Conservation (phyloP, 345 rosid genomes). For the Draba incana region DNA sequence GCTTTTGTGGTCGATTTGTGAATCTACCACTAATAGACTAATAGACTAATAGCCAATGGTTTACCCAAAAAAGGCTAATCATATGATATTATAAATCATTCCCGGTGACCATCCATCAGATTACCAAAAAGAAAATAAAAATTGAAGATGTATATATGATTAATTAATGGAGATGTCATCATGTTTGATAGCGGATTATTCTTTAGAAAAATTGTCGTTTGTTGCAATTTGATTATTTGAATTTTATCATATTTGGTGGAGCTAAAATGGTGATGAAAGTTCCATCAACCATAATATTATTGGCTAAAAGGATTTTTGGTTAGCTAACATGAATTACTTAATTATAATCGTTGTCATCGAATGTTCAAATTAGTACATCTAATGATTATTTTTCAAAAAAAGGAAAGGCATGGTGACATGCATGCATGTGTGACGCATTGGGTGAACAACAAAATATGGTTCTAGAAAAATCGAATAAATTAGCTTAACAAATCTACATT, state of each 20-base stretch:
- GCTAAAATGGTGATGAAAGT: slow-evolving; percentile 36
- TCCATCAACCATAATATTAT: slow-evolving; percentile 26
- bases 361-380: slow-evolving; percentile 7
- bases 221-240: slow-evolving; percentile 2
- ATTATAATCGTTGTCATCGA: slow-evolving; percentile 1
- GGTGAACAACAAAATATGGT: slow-evolving; percentile 17
- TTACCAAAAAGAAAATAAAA: neutral
- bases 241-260: slow-evolving; percentile 31
- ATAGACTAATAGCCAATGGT: neutral
- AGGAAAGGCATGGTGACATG: slow-evolving; percentile 30
- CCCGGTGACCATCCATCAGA: slow-evolving; percentile 18
- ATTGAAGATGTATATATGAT: neutral
- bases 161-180: slow-evolving; percentile 27
- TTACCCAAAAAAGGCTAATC: slow-evolving; percentile 17
- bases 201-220: slow-evolving; percentile 14
- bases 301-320: neutral
- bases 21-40: slow-evolving; percentile 3
- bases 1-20: neutral
- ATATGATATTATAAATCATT: neutral
- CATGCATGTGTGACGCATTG: slow-evolving; percentile 39
- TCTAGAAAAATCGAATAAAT: slow-evolving; percentile 33
- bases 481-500: slow-evolving; percentile 39
- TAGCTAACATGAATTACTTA: neutral
- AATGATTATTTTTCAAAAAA: neutral
- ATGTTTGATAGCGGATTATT: slow-evolving; percentile 22